phyloP scores from a whole-genome alignment of 495 filamentous ascomycete species.

The Penicillium goetzii region DNA sequence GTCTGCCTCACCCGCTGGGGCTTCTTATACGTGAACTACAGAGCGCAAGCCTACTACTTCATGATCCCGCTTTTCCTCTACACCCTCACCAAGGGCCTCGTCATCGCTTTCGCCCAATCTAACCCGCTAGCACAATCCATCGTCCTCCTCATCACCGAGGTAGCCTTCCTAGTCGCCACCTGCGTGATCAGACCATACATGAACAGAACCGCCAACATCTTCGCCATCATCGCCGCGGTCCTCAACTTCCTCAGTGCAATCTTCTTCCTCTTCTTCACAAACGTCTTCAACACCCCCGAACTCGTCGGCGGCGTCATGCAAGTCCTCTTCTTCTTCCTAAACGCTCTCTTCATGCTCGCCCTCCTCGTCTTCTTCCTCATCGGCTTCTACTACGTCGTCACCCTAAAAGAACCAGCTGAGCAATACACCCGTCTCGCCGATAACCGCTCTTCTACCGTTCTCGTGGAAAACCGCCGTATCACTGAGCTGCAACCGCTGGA shows the following conservation, averaged over 20 bases:
- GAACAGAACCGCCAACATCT: constrained; percentile 96
- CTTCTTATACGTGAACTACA: constrained; percentile 96
- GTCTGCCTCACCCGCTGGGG: constrained; percentile 95
- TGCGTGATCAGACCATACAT: constrained; percentile 89
- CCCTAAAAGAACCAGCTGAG: constrained; percentile 91
- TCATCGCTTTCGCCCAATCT: constrained; percentile 79
- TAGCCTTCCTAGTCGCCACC: constrained; percentile 72
- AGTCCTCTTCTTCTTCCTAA: constrained; percentile 89
- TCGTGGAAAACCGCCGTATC: constrained; percentile 77
- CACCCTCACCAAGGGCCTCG: constrained; percentile 82
- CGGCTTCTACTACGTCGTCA: constrained; percentile 77
- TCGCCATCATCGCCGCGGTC: constrained; percentile 87
- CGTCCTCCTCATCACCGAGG: constrained; percentile 82
- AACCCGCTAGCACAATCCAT: constrained; percentile 76
- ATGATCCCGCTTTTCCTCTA: constrained; percentile 81
- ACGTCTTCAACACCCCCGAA: constrained; percentile 78
- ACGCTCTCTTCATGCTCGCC: constrained; percentile 85
- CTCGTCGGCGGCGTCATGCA: constrained; percentile 91
- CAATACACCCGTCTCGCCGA: constrained; percentile 94
- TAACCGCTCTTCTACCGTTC: constrained; percentile 94
- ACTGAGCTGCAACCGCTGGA: constrained; percentile 92
- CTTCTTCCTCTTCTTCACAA: constrained; percentile 79
- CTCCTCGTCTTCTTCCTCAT: constrained; percentile 86
- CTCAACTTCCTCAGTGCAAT: constrained; percentile 90
- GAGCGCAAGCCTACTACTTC: constrained; percentile 94